phyloP scores from a whole-genome alignment of 2,329 filamentous ascomycete species.

The Pseudogymnoascus sp. region DNA sequence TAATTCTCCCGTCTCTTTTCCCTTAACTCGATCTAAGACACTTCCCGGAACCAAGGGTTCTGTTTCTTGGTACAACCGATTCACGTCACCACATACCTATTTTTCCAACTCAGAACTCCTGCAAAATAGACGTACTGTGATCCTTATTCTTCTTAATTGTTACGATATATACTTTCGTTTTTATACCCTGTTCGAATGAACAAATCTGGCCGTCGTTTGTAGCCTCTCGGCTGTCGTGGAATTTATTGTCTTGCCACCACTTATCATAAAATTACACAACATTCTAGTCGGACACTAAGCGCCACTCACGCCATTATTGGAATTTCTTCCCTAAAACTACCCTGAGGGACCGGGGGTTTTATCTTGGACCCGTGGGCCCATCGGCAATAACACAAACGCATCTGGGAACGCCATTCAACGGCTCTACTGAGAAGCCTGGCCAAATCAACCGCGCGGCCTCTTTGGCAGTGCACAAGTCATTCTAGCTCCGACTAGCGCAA shows the following conservation, averaged over 20 bases:
- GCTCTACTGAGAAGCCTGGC: not conserved
- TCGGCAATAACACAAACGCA: not conserved
- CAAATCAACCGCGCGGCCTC: not conserved
- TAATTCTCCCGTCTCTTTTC: not conserved
- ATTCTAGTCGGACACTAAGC: not conserved
- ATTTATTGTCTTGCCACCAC: not conserved
- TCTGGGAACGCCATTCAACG: not conserved
- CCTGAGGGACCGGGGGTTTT: not conserved
- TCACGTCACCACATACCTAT: not conserved
- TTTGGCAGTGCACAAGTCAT: not conserved
- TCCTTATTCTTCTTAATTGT: not conserved
- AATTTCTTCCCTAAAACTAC: not conserved
- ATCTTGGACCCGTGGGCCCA: slow-evolving; percentile 2
- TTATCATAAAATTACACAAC: not conserved
- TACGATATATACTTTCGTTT: not conserved
- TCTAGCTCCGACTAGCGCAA: not conserved
- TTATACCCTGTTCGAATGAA: not conserved
- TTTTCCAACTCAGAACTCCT: not conserved
- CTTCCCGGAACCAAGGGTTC: not conserved
- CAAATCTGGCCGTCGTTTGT: not conserved
- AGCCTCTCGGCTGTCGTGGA: not conserved
- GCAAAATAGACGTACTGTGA: not conserved
- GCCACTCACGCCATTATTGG: not conserved
- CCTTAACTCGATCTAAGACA: not conserved
- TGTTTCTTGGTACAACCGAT: not conserved